Base-by-base conservation (phyloP, 768 basidiomycete genomes). In the Hericium coralloides region DNA sequence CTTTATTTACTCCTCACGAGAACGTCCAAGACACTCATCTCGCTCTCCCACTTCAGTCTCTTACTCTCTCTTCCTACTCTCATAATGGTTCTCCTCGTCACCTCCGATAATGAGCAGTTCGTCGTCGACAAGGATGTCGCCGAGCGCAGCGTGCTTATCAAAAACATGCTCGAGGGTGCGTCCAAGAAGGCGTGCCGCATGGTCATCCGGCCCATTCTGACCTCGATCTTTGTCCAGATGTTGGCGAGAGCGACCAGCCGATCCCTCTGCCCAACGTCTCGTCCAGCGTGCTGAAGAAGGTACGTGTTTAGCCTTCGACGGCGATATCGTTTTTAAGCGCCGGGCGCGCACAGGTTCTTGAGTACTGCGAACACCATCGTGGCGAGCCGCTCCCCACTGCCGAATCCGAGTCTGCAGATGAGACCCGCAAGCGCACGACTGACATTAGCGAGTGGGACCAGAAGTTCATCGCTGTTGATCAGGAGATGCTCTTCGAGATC, bases 401-500 rank as follows among this genome's bases (percentile, higher is more conserved):
- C 10, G 91, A 93, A 62, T 76, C 85, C 48, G 87, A 92, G 65
- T 81, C 76, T 59, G 87, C 89, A 64, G 95, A 98, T 59, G 97
- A 98, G 74, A 89, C 90, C 4, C 87, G 95, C 75, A 94, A 95
- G 73, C 88, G 94, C 70, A 95, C 93, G n/a, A 94, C 94, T 15
- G 95, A 98, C 64, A 98, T 99, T 73, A 87, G 85, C 61, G 97
- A 99, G 69, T 99, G 97, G 97, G 97, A 99, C 74, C 89, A 95
- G 69, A 97, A 97, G 76, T 98, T 95, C 71, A 95, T 95, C 72
- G 87, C 87, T 47, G 97, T 98, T 58, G 97, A 98, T 78, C 97
- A 98, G 74, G 97, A 98, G 75, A 98, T 98, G 95, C 81, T 99
- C 6, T 98, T 98, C 64, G 97, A 99, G 76, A 99, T 98, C 70